Evolutionary conservation across 768 basidiomycete species (phyloP).

Genomic region (Hericium erinaceus): DNA sequence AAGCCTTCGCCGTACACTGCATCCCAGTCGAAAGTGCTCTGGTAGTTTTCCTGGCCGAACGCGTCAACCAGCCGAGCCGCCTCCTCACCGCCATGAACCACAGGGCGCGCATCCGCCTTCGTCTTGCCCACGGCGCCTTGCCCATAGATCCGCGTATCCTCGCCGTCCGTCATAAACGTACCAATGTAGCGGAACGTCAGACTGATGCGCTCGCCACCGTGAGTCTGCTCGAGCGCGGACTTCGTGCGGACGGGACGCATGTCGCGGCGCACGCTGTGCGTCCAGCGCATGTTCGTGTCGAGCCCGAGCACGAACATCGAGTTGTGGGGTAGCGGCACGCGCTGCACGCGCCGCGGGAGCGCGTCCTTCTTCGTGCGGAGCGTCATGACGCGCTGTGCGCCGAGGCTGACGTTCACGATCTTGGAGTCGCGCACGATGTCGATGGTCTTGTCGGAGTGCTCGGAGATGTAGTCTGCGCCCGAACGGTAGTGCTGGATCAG

Average conservation of each 20-base stretch:
- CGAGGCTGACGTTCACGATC: constrained; percentile 76
- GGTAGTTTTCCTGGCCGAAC: constrained; percentile 70
- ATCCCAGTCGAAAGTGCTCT: constrained; percentile 65
- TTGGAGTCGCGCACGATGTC: constrained; percentile 66
- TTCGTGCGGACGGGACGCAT: constrained; percentile 53
- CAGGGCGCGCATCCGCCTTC: constrained; percentile 39
- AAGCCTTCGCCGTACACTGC: constrained; percentile 54
- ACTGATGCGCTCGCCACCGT: constrained; percentile 63
- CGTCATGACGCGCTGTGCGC: constrained; percentile 70
- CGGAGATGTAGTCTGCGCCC: constrained; percentile 76
- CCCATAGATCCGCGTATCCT: constrained; percentile 47
- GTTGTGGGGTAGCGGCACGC: constrained; percentile 69
- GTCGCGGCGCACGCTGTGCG: constrained; percentile 71
- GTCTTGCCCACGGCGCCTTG: constrained; percentile 65
- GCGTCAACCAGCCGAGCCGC: constrained; percentile 42
- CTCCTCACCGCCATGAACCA: constrained; percentile 43
- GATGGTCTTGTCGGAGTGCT: constrained; percentile 82
- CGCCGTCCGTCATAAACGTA: constrained; percentile 52
- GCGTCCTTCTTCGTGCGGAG: constrained; percentile 49
- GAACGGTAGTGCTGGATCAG: constrained; percentile 75
- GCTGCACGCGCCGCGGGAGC: constrained; percentile 29
- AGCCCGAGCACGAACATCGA: constrained; percentile 78
- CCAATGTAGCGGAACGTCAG: constrained; percentile 74
- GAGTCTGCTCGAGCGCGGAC: constrained; percentile 40
- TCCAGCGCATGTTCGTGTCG: constrained; percentile 63